Evolutionary conservation across 495 filamentous ascomycete genomes (phyloP).

Genomic region (Xylaria grammica): DNA sequence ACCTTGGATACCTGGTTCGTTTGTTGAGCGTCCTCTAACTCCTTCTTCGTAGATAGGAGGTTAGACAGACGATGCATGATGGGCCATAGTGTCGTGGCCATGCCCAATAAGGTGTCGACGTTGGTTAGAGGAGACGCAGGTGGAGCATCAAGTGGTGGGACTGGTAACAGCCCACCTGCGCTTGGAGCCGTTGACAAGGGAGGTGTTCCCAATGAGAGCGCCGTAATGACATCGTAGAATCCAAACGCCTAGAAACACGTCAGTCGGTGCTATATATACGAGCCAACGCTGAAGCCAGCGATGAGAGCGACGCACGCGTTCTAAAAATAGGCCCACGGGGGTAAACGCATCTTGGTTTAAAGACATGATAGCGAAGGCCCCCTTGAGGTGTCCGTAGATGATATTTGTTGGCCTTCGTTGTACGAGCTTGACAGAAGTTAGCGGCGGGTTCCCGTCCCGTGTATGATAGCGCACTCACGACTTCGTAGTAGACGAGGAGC

Average conservation of each 20-base stretch:
- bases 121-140: constrained; percentile 51
- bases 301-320: constrained; percentile 51
- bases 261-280: constrained; percentile 20
- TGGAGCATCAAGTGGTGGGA: constrained; percentile 52
- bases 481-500: constrained; percentile 68
- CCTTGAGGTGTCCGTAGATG: constrained; percentile 63
- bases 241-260: constrained; percentile 57
- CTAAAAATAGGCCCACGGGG: constrained; percentile 60
- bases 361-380: constrained; percentile 63
- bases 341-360: constrained; percentile 50
- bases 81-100: constrained; percentile 67
- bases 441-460: background rate
- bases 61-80: constrained; percentile 66
- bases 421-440: constrained; percentile 52
- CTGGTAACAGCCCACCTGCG: constrained; percentile 46
- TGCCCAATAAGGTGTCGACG: constrained; percentile 66
- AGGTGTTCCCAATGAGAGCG: constrained; percentile 64
- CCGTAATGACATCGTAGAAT: constrained; percentile 69
- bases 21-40: constrained; percentile 48
- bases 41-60: constrained; percentile 56
- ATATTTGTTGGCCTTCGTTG: constrained; percentile 62
- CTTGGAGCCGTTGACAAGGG: constrained; percentile 59
- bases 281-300: background rate
- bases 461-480: constrained; percentile 45
- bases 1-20: constrained; percentile 50